Conservation (phyloP, 306 rosid species). For the Cicer judaicum region DNA sequence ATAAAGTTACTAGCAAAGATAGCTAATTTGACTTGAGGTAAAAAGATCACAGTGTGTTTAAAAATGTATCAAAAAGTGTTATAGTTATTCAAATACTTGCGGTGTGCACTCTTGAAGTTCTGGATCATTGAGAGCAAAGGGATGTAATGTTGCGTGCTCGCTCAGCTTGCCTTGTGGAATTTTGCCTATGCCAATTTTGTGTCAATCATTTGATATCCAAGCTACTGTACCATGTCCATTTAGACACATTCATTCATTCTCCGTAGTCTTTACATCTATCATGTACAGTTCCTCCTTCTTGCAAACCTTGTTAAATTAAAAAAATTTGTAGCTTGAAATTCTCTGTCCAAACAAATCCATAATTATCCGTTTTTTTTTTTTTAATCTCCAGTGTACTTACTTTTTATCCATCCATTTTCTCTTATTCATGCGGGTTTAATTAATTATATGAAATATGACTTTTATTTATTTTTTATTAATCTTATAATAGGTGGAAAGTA, state of each 20-base stretch:
- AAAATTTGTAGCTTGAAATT: constrained; percentile 7
- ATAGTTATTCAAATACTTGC: background rate
- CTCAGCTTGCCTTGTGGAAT: constrained; percentile 7
- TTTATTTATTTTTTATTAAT: too few species aligned
- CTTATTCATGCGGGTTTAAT: background rate
- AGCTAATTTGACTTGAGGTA: background rate
- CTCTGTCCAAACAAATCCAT: background rate
- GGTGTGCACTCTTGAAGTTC: constrained; percentile 12
- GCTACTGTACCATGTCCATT: background rate
- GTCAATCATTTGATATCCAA: constrained; percentile 27
- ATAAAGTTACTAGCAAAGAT: background rate
- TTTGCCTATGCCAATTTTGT: constrained; percentile 22
- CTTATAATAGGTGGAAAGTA: too few species aligned
- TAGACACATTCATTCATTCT: background rate
- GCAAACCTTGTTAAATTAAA: background rate
- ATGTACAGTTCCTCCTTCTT: background rate
- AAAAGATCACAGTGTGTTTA: constrained; percentile 4
- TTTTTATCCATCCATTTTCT: background rate
- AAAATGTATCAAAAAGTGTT: constrained; percentile 16
- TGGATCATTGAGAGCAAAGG: constrained; percentile 23
- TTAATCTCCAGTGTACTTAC: background rate
- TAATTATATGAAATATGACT: too few species aligned
- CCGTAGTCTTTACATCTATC: background rate
- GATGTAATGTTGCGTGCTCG: background rate
- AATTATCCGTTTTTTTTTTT: background rate